Percentiles rank a stretch among this genome's conserved stretches.
Conservation (phyloP, 2,329 filamentous ascomycete species). For the Sarocladium kiliense region DNA sequence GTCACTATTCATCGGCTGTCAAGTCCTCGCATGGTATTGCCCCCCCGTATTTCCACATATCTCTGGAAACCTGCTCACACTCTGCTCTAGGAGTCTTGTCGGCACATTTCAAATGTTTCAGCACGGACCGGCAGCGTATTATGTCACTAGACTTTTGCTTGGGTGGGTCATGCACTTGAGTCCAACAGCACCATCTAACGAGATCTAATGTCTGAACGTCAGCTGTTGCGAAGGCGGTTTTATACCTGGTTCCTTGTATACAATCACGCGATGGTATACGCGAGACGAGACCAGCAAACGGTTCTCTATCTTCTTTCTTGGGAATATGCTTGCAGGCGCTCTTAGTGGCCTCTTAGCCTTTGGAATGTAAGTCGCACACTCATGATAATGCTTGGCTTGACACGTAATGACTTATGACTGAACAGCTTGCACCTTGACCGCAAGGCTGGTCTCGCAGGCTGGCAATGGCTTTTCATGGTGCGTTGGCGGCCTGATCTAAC, state of each 20-base stretch:
- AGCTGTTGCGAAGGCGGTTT: neutral
- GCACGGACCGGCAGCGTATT: neutral
- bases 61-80: neutral
- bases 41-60: neutral
- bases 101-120: neutral
- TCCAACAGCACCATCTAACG: neutral
- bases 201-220: neutral
- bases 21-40: constrained; percentile 5
- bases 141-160: neutral
- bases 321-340: constrained; percentile 35
- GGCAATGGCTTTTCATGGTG: constrained; percentile 4
- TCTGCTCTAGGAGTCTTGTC: neutral
- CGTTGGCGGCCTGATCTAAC: neutral
- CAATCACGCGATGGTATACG: constrained; percentile 43
- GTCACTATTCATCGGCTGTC: constrained; percentile 31
- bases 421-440: neutral
- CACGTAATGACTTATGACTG: neutral
- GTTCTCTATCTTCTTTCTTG: constrained; percentile 39
- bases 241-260: constrained; percentile 34
- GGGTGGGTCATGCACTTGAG: neutral
- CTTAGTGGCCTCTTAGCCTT: constrained; percentile 24
- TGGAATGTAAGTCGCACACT: neutral
- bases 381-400: neutral
- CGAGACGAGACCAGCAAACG: constrained; percentile 38
- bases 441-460: neutral